Evolutionary conservation across 371 early-diverging fungal genomes (phyloP).

Genomic region (Mucor mucedo): DNA sequence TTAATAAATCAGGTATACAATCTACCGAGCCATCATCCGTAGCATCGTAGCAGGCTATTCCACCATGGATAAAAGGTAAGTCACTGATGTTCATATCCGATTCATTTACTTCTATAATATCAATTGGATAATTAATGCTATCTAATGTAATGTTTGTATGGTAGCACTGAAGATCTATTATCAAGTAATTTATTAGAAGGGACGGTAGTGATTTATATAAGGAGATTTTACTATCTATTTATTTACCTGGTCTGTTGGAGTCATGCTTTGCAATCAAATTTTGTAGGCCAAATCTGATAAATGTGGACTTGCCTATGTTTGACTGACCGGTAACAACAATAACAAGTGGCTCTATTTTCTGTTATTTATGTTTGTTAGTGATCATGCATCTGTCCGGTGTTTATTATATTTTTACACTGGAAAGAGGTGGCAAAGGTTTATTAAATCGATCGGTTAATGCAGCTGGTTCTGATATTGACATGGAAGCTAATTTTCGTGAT

Average conservation of each 20-base stretch:
- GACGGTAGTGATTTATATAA: background rate
- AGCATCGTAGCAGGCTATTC: conserved; percentile 48
- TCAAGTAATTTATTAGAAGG: conserved; percentile 6
- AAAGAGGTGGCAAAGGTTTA: conserved; percentile 20
- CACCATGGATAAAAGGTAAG: conserved; percentile 38
- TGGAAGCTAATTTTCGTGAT: conserved; percentile 37
- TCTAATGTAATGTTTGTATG: conserved; percentile 30
- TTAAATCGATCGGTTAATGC: conserved; percentile 23
- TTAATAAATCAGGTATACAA: conserved; percentile 42
- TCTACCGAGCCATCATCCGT: conserved; percentile 38
- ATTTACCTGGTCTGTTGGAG: conserved; percentile 34
- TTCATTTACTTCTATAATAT: conserved; percentile 38
- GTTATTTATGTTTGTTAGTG: background rate
- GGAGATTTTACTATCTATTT: background rate
- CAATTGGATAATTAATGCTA: conserved; percentile 27
- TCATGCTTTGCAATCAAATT: conserved; percentile 32
- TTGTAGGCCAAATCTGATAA: conserved; percentile 41
- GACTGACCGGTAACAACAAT: conserved; percentile 39
- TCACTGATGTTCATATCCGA: conserved; percentile 1
- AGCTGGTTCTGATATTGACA: conserved; percentile 1
- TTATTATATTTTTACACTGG: background rate
- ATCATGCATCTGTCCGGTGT: background rate
- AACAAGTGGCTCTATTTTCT: conserved; percentile 17
- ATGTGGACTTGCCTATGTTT: conserved; percentile 46
- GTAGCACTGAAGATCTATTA: conserved; percentile 39